Percentiles rank a stretch among this genome's conserved stretches.
Conservation (phyloP, 352 stramenopile genomes). For the Globisporangium splendens region DNA sequence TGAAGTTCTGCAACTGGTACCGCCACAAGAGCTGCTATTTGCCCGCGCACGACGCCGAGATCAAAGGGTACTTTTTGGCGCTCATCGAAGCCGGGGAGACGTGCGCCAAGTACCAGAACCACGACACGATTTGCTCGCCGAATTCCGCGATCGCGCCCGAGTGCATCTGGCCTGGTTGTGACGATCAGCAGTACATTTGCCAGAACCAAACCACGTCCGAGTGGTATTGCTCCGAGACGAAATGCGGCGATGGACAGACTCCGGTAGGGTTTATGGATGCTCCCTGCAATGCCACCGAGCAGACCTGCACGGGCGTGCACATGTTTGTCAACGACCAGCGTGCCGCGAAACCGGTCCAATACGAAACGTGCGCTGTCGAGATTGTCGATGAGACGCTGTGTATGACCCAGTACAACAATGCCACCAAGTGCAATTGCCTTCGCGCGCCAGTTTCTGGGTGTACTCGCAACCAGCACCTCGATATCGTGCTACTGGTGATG, state of each 20-base stretch:
- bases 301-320: conserved; percentile 56
- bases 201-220: conserved; percentile 24
- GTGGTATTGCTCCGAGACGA: conserved; percentile 58
- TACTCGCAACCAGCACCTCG: background rate
- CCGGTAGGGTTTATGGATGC: conserved; percentile 54
- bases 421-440: conserved; percentile 46
- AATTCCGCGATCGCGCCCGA: conserved; percentile 59
- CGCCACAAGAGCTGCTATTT: conserved; percentile 56
- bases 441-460: conserved; percentile 20
- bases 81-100: conserved; percentile 60
- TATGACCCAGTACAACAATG: conserved; percentile 25
- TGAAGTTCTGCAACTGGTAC: conserved; percentile 81
- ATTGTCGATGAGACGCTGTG: conserved; percentile 60
- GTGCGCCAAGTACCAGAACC: conserved; percentile 72
- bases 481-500: background rate
- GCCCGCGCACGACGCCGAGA: conserved; percentile 60
- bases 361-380: conserved; percentile 64
- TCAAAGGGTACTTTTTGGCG: conserved; percentile 49
- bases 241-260: conserved; percentile 37
- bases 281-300: conserved; percentile 45
- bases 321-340: conserved; percentile 81
- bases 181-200: conserved; percentile 55
- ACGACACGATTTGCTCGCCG: conserved; percentile 51
- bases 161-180: conserved; percentile 54
- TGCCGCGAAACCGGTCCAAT: conserved; percentile 69